Evolutionary conservation across 345 rosid genomes (phyloP).

Genomic region (Anacardium occidentale): DNA sequence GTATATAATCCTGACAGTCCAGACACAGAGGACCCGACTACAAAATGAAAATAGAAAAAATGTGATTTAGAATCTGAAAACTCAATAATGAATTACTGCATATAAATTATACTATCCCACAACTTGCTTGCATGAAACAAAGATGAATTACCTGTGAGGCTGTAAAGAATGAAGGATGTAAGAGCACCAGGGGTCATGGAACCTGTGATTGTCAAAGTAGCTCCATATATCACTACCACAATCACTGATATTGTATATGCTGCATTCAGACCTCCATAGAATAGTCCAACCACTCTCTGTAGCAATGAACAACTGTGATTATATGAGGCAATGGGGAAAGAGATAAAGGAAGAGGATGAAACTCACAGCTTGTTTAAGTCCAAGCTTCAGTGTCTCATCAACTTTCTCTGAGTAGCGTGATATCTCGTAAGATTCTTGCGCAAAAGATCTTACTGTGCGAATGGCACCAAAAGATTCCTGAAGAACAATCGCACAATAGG

Average conservation of each 20-base stretch:
- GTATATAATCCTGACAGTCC: conserved; percentile 73
- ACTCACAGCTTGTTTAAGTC: conserved; percentile 88
- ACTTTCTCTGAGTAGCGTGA: conserved; percentile 80
- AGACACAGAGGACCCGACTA: conserved; percentile 91
- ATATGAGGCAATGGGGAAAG: conserved; percentile 5
- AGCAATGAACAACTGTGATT: conserved; percentile 13
- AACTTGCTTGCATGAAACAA: conserved; percentile 5
- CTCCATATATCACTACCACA: conserved; percentile 80
- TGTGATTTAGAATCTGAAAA: background rate
- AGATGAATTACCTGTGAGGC: conserved; percentile 73
- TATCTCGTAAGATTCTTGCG: conserved; percentile 68
- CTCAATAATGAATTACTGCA: background rate
- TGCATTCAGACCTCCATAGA: conserved; percentile 84
- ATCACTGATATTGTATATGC: conserved; percentile 82
- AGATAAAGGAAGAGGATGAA: conserved; percentile 10
- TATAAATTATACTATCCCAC: background rate
- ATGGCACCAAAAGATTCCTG: conserved; percentile 97
- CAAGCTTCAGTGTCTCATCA: conserved; percentile 78
- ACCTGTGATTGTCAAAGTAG: conserved; percentile 79
- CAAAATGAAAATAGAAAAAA: conserved; percentile 21
- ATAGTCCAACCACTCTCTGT: conserved; percentile 65
- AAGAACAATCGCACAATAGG: conserved; percentile 15
- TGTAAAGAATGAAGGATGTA: conserved; percentile 94
- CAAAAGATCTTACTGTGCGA: conserved; percentile 93
- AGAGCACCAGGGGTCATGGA: conserved; percentile 84